Evolutionary conservation across 192 early-diverging fungal species (phyloP), one percentile per base, ranked within the genome.

Genomic region (Coemansia sp.): DNA sequence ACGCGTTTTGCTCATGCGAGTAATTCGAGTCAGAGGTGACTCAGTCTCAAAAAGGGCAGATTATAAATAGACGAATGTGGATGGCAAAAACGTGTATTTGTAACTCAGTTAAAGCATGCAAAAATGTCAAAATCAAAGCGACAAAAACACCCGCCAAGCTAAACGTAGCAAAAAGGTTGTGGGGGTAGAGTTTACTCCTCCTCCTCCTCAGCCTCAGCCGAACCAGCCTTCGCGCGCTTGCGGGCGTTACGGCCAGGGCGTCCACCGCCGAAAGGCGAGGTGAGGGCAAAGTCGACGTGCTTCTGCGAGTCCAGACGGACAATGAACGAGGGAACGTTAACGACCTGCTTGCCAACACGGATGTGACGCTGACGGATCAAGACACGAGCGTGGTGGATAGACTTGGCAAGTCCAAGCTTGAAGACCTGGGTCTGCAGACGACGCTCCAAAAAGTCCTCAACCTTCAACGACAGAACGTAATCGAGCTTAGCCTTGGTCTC

Each of bases 361-460:
- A 98, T 98, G 91, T 98, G 97, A 70, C 97, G 92, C 89, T 98
- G 97, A 69, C 93, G 91, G 86, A 98, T 97, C 84, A 97, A 87
- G 73, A 98, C 95, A 90, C 97, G 94, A 64, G 97, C 97, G 87
- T 98, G 97, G 91, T 98, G 97, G 81, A 97, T 95, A 63, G 95
- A 97, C 90, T 95, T 96, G 87, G 97, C 97, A 67, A 98, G 87
- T 75, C 95, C 95, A 73, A 92, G 87, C 91, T 97, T 95, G 92
- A 96, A 97, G 76, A 98, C 97, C 90, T 98, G 97, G 80, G 97
- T 98, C 89, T 98, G 97, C 80, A 98, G 91, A 77, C 95, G 90
- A 71, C 96, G 90, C 89, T 99, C 97, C 89, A 99, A 87, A 88
- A 99, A 99, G 86, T 99, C 95, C 88, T 98, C 96, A 74, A 97